phyloP scores from a whole-genome alignment of 495 filamentous ascomycete genomes.

The Neurospora sp. region DNA sequence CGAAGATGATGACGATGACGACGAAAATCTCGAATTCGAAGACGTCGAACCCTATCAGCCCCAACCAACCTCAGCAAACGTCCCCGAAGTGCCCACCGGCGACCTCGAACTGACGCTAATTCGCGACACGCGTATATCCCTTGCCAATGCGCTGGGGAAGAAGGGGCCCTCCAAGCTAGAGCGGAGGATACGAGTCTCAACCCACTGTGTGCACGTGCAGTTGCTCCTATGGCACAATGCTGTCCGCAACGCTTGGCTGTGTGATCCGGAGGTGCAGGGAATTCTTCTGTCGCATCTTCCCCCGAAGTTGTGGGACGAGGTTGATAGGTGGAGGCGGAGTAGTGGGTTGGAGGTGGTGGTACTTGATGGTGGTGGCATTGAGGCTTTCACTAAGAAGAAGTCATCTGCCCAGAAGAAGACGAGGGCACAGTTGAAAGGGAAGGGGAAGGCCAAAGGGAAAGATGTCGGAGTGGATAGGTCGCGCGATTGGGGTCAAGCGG shows the following conservation, averaged over 20 bases:
- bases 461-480: conserved; percentile 34
- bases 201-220: conserved; percentile 86
- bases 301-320: conserved; percentile 52
- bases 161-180: conserved; percentile 81
- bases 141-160: conserved; percentile 56
- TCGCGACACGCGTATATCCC: conserved; percentile 42
- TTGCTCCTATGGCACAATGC: conserved; percentile 81
- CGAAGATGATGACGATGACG: conserved; percentile 41
- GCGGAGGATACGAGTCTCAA: conserved; percentile 60
- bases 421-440: conserved; percentile 20
- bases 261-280: conserved; percentile 67
- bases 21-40: conserved; percentile 79
- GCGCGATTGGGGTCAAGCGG: conserved; percentile 67
- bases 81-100: conserved; percentile 18
- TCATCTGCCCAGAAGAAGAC: conserved; percentile 1
- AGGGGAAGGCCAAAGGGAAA: conserved; percentile 23
- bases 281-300: conserved; percentile 65
- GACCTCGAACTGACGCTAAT: conserved; percentile 73
- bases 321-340: conserved; percentile 62
- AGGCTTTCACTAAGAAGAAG: conserved; percentile 1
- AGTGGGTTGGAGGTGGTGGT: conserved; percentile 49
- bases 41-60: conserved; percentile 51
- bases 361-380: conserved; percentile 17
- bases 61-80: conserved; percentile 11
- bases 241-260: conserved; percentile 76